Evolutionary conservation across 495 filamentous ascomycete genomes (phyloP).

Genomic region (Aspergillus affinis): DNA sequence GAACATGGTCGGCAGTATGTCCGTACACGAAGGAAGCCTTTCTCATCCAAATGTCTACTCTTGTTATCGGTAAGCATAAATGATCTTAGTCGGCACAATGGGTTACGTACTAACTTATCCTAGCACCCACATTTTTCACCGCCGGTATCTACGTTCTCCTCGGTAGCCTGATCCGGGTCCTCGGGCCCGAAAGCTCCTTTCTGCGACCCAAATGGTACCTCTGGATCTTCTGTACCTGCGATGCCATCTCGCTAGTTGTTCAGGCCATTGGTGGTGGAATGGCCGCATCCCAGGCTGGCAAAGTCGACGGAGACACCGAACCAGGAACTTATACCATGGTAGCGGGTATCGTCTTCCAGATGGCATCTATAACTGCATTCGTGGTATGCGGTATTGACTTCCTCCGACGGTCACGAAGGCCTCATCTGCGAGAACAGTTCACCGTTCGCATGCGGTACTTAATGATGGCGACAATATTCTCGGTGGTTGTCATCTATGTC

Average conservation of each 20-base stretch:
- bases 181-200: conserved; percentile 54
- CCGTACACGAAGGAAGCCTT: conserved; percentile 55
- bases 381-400: conserved; percentile 47
- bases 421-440: conserved; percentile 26
- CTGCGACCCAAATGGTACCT: conserved; percentile 54
- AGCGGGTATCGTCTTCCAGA: conserved; percentile 61
- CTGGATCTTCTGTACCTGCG: conserved; percentile 59
- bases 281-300: conserved; percentile 44
- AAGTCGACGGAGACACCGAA: conserved; percentile 44
- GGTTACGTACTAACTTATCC: background rate
- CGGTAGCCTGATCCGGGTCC: conserved; percentile 52
- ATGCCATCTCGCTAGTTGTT: conserved; percentile 56
- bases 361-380: conserved; percentile 57
- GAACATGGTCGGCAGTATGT: conserved; percentile 56
- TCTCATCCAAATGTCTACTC: conserved; percentile 61
- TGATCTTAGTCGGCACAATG: too few relatives aligned
- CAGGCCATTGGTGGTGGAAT: conserved; percentile 60
- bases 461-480: conserved; percentile 44
- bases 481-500: conserved; percentile 50
- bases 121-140: conserved; percentile 60
- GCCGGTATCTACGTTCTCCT: conserved; percentile 64
- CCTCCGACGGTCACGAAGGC: conserved; percentile 38
- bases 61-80: conserved; percentile 54
- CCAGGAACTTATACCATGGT: conserved; percentile 62
- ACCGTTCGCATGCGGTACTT: conserved; percentile 30